Evolutionary conservation across 2,329 filamentous ascomycete species (phyloP).

Genomic region (Rutstroemia sp.): DNA sequence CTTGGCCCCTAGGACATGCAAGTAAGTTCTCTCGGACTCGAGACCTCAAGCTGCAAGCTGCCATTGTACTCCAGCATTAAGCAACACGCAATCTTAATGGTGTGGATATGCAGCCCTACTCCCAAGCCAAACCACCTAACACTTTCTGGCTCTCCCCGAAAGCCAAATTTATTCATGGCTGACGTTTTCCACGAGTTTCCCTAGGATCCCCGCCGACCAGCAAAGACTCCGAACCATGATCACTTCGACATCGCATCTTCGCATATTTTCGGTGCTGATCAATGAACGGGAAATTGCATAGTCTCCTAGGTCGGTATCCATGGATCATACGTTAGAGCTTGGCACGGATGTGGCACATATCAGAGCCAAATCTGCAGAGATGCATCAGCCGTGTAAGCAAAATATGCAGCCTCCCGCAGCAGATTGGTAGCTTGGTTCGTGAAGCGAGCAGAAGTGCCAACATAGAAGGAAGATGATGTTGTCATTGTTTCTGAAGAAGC

Average conservation of each 20-base stretch:
- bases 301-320: slow-evolving; percentile 1
- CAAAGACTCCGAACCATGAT: background rate
- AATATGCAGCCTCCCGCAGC: slow-evolving; percentile 3
- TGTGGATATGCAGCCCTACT: slow-evolving; percentile 7
- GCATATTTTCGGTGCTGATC: background rate
- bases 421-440: background rate
- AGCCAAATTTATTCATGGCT: background rate
- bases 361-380: slow-evolving; percentile 5
- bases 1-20: slow-evolving; percentile 1
- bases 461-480: background rate
- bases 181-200: background rate
- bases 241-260: background rate
- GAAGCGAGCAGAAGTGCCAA: slow-evolving; percentile 3
- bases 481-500: background rate
- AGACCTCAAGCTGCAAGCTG: slow-evolving; percentile 7
- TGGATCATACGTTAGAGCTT: slow-evolving; percentile 11
- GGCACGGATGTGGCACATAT: slow-evolving; percentile 6
- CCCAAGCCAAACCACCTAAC: background rate
- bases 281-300: slow-evolving; percentile 6
- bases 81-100: slow-evolving; percentile 6
- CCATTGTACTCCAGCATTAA: slow-evolving; percentile 1
- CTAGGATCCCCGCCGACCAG: background rate
- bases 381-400: slow-evolving; percentile 6
- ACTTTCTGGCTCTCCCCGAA: background rate
- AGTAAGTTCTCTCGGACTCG: slow-evolving; percentile 1